These are phyloP conservation scores for Astrocystis sublimbata DNA, from an alignment of 495 filamentous ascomycete species.

Conservation along the genomic window DNA sequence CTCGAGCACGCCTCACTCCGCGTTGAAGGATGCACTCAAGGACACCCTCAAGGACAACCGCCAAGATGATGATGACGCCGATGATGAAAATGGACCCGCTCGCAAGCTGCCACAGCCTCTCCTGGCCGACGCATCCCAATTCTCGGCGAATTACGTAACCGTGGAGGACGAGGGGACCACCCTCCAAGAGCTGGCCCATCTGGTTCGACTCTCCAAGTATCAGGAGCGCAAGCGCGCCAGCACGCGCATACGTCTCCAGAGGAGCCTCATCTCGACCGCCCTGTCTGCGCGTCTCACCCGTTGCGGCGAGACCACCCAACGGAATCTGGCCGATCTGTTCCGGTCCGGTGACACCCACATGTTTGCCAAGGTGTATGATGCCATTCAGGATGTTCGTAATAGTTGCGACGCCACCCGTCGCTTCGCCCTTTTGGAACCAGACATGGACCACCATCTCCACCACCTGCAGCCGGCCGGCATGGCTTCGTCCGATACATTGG, in stretches of 20 bases:
- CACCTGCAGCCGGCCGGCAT: slow-evolving; percentile 45
- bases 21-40: slow-evolving; percentile 25
- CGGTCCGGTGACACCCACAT: slow-evolving; percentile 85
- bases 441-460: too few species aligned
- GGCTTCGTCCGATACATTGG: slow-evolving; percentile 48
- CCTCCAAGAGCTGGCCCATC: slow-evolving; percentile 68
- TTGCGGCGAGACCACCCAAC: slow-evolving; percentile 74
- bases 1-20: slow-evolving; percentile 26
- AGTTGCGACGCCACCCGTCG: slow-evolving; percentile 73
- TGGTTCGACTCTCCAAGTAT: slow-evolving; percentile 69
- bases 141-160: slow-evolving; percentile 49
- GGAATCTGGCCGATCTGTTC: slow-evolving; percentile 83
- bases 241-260: slow-evolving; percentile 64
- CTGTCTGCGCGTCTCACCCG: slow-evolving; percentile 78
- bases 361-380: slow-evolving; percentile 85
- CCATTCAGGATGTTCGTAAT: slow-evolving; percentile 82
- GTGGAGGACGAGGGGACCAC: slow-evolving; percentile 58
- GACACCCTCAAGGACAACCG: slow-evolving; percentile 25
- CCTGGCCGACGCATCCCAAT: slow-evolving; percentile 52
- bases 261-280: slow-evolving; percentile 69
- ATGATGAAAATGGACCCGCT: slow-evolving; percentile 24
- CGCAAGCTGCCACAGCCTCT: slow-evolving; percentile 42
- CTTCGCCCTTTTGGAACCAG: slow-evolving; percentile 68
- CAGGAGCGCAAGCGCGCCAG: slow-evolving; percentile 71
- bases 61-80: slow-evolving; percentile 31